Conservation (phyloP, 2,329 filamentous ascomycete species). For the Talaromyces sp. region DNA sequence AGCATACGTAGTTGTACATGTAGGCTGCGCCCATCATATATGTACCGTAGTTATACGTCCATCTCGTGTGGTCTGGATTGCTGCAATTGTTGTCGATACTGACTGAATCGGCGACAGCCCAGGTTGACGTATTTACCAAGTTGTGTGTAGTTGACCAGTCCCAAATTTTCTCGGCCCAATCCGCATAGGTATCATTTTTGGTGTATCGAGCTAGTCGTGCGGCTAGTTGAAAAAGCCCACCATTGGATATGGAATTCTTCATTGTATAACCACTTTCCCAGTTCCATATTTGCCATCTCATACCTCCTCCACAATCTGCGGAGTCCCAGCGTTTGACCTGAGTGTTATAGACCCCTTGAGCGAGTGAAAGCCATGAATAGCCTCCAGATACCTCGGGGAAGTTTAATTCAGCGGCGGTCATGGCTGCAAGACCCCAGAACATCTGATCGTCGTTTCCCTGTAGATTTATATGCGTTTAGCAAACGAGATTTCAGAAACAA, state of each 20-base stretch:
- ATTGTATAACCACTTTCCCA: slow-evolving; percentile 74
- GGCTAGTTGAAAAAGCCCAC: slow-evolving; percentile 72
- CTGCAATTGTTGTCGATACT: slow-evolving; percentile 48
- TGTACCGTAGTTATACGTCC: slow-evolving; percentile 60
- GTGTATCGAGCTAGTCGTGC: slow-evolving; percentile 68
- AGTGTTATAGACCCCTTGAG: slow-evolving; percentile 66
- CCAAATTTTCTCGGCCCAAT: slow-evolving; percentile 57
- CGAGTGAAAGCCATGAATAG: slow-evolving; percentile 47
- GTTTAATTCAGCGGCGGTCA: slow-evolving; percentile 48
- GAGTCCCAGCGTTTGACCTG: slow-evolving; percentile 66
- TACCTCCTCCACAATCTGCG: slow-evolving; percentile 61
- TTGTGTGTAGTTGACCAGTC: slow-evolving; percentile 49
- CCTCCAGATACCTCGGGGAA: slow-evolving; percentile 23
- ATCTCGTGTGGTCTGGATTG: slow-evolving; percentile 55
- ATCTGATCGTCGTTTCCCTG: slow-evolving; percentile 53
- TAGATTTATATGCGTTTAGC: background rate
- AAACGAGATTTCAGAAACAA: background rate
- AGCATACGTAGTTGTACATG: slow-evolving; percentile 60
- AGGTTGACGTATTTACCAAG: slow-evolving; percentile 7
- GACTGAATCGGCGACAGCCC: slow-evolving; percentile 37
- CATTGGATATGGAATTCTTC: slow-evolving; percentile 77
- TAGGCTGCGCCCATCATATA: slow-evolving; percentile 56
- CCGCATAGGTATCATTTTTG: slow-evolving; percentile 57
- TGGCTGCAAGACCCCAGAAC: slow-evolving; percentile 53
- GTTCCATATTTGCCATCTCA: slow-evolving; percentile 75